phyloP scores from a whole-genome alignment of 2,329 filamentous ascomycete genomes.

The Myriangium duriaei region DNA sequence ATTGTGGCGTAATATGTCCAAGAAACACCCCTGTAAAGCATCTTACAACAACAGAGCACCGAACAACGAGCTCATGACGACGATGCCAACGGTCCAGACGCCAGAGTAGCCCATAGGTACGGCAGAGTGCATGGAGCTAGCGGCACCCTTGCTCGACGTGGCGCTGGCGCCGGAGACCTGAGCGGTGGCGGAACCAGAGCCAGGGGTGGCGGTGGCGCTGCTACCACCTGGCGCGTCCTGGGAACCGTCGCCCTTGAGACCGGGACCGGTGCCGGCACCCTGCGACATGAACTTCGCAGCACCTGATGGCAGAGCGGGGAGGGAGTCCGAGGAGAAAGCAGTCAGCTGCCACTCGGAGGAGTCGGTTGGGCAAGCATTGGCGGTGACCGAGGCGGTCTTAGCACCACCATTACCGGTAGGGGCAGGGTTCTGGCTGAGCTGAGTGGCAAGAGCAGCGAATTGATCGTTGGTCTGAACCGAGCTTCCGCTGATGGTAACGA shows the following conservation, averaged over 20 bases:
- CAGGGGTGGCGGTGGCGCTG: conserved; percentile 36
- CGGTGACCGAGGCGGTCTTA: conserved; percentile 36
- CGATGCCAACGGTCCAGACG: not conserved
- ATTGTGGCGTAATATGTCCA: too few species aligned
- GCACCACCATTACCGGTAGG: conserved; percentile 48
- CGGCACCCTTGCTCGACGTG: not conserved
- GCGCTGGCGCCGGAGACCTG: conserved; percentile 19
- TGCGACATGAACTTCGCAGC: conserved; percentile 45
- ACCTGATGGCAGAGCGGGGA: conserved; percentile 45
- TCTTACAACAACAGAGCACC: conserved; percentile 7
- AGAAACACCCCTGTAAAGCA: not conserved
- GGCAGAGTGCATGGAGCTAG: not conserved
- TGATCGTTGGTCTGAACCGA: conserved; percentile 48
- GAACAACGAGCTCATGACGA: conserved; percentile 1
- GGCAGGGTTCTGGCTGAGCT: conserved; percentile 37
- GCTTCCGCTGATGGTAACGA: conserved; percentile 40
- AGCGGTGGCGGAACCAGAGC: conserved; percentile 35
- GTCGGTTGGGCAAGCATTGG: conserved; percentile 42
- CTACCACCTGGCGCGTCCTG: conserved; percentile 42
- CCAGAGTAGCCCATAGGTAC: conserved; percentile 4
- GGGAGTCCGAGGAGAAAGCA: conserved; percentile 30
- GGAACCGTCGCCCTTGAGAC: conserved; percentile 43
- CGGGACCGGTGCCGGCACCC: conserved; percentile 45
- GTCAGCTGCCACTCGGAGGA: conserved; percentile 45
- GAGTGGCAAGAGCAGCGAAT: conserved; percentile 45